phyloP scores from a whole-genome alignment of 2,329 filamentous ascomycete genomes.

The Xylariaceae sp. region DNA sequence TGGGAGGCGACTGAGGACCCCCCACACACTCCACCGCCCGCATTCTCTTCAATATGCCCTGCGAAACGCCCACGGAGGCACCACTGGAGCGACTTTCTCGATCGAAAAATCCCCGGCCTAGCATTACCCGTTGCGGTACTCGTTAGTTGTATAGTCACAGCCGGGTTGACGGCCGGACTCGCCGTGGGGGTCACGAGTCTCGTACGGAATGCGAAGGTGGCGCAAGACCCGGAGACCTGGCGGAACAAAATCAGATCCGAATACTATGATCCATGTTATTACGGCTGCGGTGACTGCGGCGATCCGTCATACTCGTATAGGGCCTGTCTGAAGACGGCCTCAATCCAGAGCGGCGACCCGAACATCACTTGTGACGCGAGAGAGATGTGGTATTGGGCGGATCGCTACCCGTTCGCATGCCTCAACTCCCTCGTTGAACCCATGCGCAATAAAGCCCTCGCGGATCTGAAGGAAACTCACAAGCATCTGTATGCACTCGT shows the following conservation, averaged over 20 bases:
- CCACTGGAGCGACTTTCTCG: not conserved
- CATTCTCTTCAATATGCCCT: too few species aligned
- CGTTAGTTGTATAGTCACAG: not conserved
- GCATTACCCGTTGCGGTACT: constrained; percentile 1
- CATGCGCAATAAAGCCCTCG: not conserved
- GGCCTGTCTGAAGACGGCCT: constrained; percentile 5
- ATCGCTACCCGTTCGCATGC: constrained; percentile 9
- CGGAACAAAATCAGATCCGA: not conserved
- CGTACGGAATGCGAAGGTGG: not conserved
- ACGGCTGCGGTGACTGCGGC: constrained; percentile 4
- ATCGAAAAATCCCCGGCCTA: not conserved
- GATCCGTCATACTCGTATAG: constrained; percentile 3
- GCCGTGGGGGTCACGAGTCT: not conserved
- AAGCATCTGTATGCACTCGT: not conserved
- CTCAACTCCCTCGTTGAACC: constrained; percentile 1
- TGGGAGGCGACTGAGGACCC: too few species aligned
- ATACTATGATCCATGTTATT: constrained; percentile 12
- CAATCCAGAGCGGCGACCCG: not conserved
- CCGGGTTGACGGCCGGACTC: not conserved
- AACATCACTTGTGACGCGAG: constrained; percentile 5
- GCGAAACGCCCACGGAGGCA: not conserved
- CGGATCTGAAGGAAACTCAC: not conserved
- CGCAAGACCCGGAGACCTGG: not conserved
- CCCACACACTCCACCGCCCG: too few species aligned
- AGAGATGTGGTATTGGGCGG: constrained; percentile 10